These are phyloP conservation scores for Hordeum marinum DNA, from an alignment of 176 grass and related monocot species.

Conservation along the genomic window DNA sequence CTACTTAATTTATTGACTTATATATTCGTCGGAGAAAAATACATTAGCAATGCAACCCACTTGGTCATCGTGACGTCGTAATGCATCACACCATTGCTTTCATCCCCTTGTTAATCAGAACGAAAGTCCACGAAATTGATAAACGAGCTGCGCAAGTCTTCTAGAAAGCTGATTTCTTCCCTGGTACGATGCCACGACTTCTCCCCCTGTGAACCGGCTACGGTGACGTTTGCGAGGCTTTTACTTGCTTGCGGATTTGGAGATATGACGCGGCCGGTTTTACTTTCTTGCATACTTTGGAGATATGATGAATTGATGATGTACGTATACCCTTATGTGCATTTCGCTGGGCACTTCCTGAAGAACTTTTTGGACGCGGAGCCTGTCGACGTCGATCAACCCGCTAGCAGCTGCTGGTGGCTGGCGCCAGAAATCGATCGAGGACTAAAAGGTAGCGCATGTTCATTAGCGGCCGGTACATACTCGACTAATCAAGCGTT, in stretches of 20 bases:
- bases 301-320: not conserved
- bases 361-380: not conserved
- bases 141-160: not conserved
- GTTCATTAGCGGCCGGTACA: not conserved
- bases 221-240: not conserved
- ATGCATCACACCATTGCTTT: not conserved
- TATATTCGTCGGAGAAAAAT: not conserved
- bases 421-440: no score
- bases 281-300: not conserved
- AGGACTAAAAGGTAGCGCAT: not conserved
- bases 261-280: not conserved
- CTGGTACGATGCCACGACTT: not conserved
- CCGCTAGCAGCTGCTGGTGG: not conserved
- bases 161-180: slow-evolving; percentile 1
- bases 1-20: no score
- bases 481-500: no score
- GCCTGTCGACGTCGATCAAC: not conserved
- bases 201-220: no score
- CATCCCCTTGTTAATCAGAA: not conserved
- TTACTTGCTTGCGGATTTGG: not conserved
- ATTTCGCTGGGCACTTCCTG: not conserved
- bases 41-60: not conserved
- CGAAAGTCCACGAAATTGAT: not conserved
- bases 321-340: no score
- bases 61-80: not conserved